A percentile compares a stretch with the other conserved stretches of the same genome.
Evolutionary conservation across 2,329 filamentous ascomycete species (phyloP).

Genomic region (Clonostachys chloroleuca): DNA sequence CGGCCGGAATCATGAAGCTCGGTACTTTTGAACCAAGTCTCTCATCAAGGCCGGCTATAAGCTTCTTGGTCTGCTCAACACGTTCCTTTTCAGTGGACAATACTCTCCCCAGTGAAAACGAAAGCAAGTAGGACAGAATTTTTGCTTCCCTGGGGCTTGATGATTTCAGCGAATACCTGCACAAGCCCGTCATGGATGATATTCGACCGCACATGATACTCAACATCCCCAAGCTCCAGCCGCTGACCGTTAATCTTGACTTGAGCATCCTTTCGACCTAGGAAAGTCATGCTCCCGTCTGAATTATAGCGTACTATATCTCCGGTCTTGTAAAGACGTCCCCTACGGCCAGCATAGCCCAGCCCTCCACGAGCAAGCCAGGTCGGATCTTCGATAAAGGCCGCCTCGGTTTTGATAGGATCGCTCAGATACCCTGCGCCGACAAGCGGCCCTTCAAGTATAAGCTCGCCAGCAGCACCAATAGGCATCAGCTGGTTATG

Average conservation of each 20-base stretch:
- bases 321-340: constrained; percentile 12
- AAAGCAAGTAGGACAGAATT: no score
- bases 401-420: constrained; percentile 38
- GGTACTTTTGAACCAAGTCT: not conserved
- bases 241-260: constrained; percentile 14
- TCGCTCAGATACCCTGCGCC: constrained; percentile 51
- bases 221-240: constrained; percentile 6
- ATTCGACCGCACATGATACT: constrained; percentile 4
- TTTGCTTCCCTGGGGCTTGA: no score
- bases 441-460: constrained; percentile 44
- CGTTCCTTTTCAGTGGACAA: no score
- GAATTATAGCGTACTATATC: constrained; percentile 22
- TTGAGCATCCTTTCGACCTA: constrained; percentile 17
- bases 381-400: constrained; percentile 42
- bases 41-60: not conserved
- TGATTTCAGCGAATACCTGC: no score
- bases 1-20: constrained; percentile 4
- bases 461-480: constrained; percentile 35
- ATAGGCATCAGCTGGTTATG: constrained; percentile 29
- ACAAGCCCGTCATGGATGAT: no score
- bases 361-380: constrained; percentile 31
- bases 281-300: constrained; percentile 9
- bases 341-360: not conserved
- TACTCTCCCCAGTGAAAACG: no score
- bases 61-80: no score